Conservation (phyloP, 2,329 filamentous ascomycete species). For the Phialophora macrospora region DNA sequence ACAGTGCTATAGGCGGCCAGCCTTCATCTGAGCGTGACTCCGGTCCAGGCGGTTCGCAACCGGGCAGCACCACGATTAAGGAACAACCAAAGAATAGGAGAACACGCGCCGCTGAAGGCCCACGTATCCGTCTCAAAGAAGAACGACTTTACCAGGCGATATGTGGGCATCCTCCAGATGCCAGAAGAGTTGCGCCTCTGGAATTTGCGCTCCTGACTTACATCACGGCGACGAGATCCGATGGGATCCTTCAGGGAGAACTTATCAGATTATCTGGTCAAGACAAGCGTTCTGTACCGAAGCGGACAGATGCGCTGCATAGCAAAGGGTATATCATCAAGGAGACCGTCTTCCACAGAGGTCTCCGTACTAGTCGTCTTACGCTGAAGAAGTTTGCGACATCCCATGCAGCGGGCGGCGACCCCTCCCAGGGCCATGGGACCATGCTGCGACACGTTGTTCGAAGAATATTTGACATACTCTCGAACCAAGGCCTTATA, state of each 20-base stretch:
- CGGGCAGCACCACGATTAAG: neutral
- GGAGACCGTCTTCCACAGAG: slow-evolving; percentile 53
- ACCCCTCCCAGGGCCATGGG: slow-evolving; percentile 4
- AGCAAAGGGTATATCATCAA: slow-evolving; percentile 68
- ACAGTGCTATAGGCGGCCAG: neutral
- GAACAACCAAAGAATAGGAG: neutral
- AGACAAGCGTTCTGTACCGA: slow-evolving; percentile 68
- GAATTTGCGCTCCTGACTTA: slow-evolving; percentile 64
- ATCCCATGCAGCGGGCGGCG: slow-evolving; percentile 15
- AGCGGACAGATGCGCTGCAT: slow-evolving; percentile 62
- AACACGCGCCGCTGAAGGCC: slow-evolving; percentile 13
- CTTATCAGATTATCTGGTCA: slow-evolving; percentile 62
- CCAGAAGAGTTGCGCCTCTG: slow-evolving; percentile 56
- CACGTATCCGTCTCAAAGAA: slow-evolving; percentile 57
- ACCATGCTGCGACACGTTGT: slow-evolving; percentile 31
- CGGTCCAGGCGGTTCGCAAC: slow-evolving; percentile 10
- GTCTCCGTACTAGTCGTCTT: slow-evolving; percentile 61
- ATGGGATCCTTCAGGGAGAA: slow-evolving; percentile 64
- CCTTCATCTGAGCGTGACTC: neutral
- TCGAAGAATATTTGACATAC: slow-evolving; percentile 31
- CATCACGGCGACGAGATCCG: slow-evolving; percentile 60
- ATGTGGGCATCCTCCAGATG: slow-evolving; percentile 64
- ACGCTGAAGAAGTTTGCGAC: slow-evolving; percentile 57
- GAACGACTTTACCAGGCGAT: slow-evolving; percentile 65
- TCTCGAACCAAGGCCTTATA: slow-evolving; percentile 23